Evolutionary conservation across 768 basidiomycete genomes (phyloP).

Genomic region (Lactarius quietus): DNA sequence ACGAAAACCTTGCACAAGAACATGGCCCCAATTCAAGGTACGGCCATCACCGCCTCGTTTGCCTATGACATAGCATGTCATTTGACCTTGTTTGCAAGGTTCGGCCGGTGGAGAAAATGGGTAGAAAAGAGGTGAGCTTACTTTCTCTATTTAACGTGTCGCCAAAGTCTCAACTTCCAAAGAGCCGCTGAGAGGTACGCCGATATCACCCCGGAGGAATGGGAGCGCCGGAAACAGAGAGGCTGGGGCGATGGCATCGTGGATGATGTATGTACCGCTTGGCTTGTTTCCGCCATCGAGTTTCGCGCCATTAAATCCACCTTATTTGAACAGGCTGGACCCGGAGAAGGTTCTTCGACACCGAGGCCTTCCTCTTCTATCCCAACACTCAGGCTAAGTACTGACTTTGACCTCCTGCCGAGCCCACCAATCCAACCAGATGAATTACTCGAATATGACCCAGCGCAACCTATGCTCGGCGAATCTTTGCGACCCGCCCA

Average conservation of each 20-base stretch:
- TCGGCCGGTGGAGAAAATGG: constrained; percentile 84
- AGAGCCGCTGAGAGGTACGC: constrained; percentile 84
- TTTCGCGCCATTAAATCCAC: constrained; percentile 1
- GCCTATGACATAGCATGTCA: no score
- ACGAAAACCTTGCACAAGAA: constrained; percentile 73
- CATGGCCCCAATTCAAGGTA: constrained; percentile 82
- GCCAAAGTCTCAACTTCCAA: background rate
- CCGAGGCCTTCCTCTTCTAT: constrained; percentile 2
- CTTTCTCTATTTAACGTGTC: background rate
- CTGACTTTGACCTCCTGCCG: constrained; percentile 27
- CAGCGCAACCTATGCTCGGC: constrained; percentile 41
- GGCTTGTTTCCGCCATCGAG: constrained; percentile 4
- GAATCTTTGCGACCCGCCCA: constrained; percentile 58
- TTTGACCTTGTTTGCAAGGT: constrained; percentile 42
- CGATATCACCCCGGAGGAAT: constrained; percentile 58
- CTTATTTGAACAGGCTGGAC: background rate
- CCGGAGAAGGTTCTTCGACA: constrained; percentile 15
- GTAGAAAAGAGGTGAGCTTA: constrained; percentile 73
- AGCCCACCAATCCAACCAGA: constrained; percentile 23
- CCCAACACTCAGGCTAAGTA: constrained; percentile 29
- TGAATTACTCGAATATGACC: constrained; percentile 15
- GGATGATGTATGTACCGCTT: constrained; percentile 20
- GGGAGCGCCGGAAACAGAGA: constrained; percentile 51
- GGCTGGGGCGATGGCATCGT: constrained; percentile 63
- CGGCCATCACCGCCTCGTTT: constrained; percentile 15